Conservation (phyloP, 495 filamentous ascomycete species). For the Aspergillus heteromorphus region DNA sequence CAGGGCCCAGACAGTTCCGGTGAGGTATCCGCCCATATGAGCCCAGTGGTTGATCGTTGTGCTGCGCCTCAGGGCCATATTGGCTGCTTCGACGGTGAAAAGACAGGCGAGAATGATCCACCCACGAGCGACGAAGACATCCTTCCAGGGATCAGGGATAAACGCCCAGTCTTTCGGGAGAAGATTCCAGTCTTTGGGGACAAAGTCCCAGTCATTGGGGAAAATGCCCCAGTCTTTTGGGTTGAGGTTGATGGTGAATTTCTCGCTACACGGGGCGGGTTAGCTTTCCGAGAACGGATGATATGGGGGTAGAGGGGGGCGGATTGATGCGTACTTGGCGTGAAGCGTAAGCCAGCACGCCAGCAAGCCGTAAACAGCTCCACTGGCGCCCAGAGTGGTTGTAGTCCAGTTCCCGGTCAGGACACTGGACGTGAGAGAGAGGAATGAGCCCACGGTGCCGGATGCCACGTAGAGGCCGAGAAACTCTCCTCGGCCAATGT, state of each 20-base stretch:
- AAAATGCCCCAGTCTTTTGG: conserved; percentile 13
- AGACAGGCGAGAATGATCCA: conserved; percentile 34
- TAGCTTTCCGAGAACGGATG: background rate
- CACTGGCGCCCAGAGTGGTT: conserved; percentile 67
- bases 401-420: conserved; percentile 43
- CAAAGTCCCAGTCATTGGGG: conserved; percentile 18
- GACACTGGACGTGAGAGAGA: conserved; percentile 55
- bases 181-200: conserved; percentile 19
- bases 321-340: conserved; percentile 32
- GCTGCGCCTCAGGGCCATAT: conserved; percentile 26
- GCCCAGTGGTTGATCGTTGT: conserved; percentile 57
- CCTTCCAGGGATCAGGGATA: conserved; percentile 19
- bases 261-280: conserved; percentile 26
- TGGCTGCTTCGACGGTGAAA: conserved; percentile 34
- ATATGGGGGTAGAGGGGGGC: background rate
- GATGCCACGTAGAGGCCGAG: conserved; percentile 68
- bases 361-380: conserved; percentile 61
- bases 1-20: conserved; percentile 40
- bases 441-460: conserved; percentile 61
- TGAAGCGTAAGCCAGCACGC: conserved; percentile 67
- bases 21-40: conserved; percentile 64
- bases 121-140: conserved; percentile 29
- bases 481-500: conserved; percentile 81
- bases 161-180: conserved; percentile 16
- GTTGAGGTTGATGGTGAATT: conserved; percentile 39